These are phyloP conservation scores for Wolfiporia cocos DNA, from an alignment of 1,284 basidiomycete genomes.

Conservation along the genomic window DNA sequence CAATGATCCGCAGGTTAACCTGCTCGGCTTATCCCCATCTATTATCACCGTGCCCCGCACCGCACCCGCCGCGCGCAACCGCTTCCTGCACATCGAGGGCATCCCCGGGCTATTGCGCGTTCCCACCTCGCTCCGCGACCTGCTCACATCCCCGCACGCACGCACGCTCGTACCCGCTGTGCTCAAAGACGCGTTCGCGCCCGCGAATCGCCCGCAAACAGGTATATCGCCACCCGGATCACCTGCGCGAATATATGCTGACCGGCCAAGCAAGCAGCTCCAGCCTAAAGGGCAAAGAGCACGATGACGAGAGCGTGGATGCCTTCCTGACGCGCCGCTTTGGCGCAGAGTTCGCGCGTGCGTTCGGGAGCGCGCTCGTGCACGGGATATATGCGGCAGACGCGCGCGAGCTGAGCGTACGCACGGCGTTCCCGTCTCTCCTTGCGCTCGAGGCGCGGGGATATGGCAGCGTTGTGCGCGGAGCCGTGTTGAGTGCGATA, in stretches of 20 bases:
- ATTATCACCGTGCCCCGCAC: constrained; percentile 60
- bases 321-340: constrained; percentile 76
- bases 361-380: constrained; percentile 78
- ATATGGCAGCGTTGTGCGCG: constrained; percentile 63
- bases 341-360: constrained; percentile 64
- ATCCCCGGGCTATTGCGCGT: constrained; percentile 40
- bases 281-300: too few relatives aligned
- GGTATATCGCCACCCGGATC: too few relatives aligned
- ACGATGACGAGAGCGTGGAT: constrained; percentile 78
- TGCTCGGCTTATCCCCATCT: constrained; percentile 54
- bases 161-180: constrained; percentile 48
- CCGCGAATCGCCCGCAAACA: constrained; percentile 32
- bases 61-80: constrained; percentile 66
- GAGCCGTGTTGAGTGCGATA: constrained; percentile 37
- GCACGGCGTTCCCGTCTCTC: constrained; percentile 71
- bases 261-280: too few relatives aligned
- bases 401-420: constrained; percentile 67
- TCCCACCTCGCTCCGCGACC: constrained; percentile 36
- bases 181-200: constrained; percentile 52
- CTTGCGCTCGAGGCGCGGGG: constrained; percentile 65
- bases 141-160: constrained; percentile 42
- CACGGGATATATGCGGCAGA: constrained; percentile 95
- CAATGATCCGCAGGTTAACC: constrained; percentile 80
- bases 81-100: constrained; percentile 66
- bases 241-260: too few relatives aligned